Evolutionary conservation across 192 early-diverging fungal genomes (phyloP), one percentile per base, ranked within the genome.

Genomic region (Linnemannia schmuckeri): DNA sequence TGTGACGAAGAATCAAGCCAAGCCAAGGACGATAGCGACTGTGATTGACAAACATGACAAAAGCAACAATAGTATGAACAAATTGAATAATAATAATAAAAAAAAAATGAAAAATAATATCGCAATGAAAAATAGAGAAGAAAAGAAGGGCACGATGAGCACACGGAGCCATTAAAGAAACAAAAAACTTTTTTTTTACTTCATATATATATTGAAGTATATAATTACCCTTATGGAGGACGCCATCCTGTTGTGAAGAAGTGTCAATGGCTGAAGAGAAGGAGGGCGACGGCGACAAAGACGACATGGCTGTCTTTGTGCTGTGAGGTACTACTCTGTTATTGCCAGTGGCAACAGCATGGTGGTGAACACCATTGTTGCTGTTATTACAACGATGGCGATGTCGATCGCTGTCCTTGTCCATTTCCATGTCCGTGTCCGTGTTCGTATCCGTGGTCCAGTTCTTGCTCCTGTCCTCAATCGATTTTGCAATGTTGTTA

Each of bases 391-490:
- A 37, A 44, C 5, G 49, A 18, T 52, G 49, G 49, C 49, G 54
- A 27, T 44, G 75, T 27, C 57, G 35, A 76, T 30, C n/a, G 72
- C 27, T 52, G 46, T 41, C 72, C 40, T 46, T 74, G 74, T 75
- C 74, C n/a, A 49, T 54, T 8, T 61, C 70, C 54, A 30, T 66
- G 10, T 61, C 35, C 54, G 20, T 66, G 54, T 80, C 78, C 78
- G 40, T 74, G 54, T 80, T 57, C 78, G 52, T 46, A 54, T 72
- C 71, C 78, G 40, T 7, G 24, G 71, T 74, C 78, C 72, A 63
- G 30, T 72, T 80, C 78, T 38, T 80, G 72, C 71, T 73, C 71
- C 71, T 79, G 78, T 73, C 78, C 70, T 79, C 78, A 72, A 79
- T 79, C 78, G 42, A 22, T 27, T 49, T 24, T 33, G 70, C 66